A percentile compares a stretch with the other conserved stretches of the same genome.
These are phyloP conservation scores for Hygrophila difformis DNA, from an alignment of 257 asterid genomes.

Conservation along the genomic window DNA sequence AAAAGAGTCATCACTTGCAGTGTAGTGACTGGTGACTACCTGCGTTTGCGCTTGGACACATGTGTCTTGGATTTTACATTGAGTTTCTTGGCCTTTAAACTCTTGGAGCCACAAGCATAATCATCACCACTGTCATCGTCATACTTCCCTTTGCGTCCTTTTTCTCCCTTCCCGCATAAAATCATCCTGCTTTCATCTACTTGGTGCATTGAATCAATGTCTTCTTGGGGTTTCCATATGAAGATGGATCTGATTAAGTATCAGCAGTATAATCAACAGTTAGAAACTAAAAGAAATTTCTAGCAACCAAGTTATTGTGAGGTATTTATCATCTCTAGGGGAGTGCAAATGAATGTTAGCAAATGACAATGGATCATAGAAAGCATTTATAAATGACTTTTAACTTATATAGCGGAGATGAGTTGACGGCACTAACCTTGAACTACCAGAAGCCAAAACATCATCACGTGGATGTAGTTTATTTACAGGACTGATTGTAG, in stretches of 20 bases:
- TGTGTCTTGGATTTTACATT: slow-evolving; percentile 24
- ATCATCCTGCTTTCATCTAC: slow-evolving; percentile 40
- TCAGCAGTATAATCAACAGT: slow-evolving; percentile 2
- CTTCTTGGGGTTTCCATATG: slow-evolving; percentile 74
- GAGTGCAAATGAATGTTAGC: background rate
- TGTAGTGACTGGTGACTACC: no score
- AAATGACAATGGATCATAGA: background rate
- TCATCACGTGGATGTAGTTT: slow-evolving; percentile 93
- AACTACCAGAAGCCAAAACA: slow-evolving; percentile 91
- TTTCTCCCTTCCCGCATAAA: slow-evolving; percentile 49
- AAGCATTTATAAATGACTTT: background rate
- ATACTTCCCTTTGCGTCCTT: slow-evolving; percentile 30
- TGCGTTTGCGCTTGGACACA: slow-evolving; percentile 29
- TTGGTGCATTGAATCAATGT: slow-evolving; percentile 29
- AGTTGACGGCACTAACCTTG: slow-evolving; percentile 49
- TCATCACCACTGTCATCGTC: slow-evolving; percentile 43
- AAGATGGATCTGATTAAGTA: slow-evolving; percentile 57
- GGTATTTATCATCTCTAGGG: no score
- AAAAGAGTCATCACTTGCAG: no score
- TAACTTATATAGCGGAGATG: background rate
- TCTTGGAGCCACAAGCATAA: slow-evolving; percentile 36
- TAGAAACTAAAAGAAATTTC: background rate
- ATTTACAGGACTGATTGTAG: slow-evolving; percentile 88
- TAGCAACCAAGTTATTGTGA: no score
- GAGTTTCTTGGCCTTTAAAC: slow-evolving; percentile 34